Conservation (phyloP, 805 yeast species). For the Candida ponderosae region DNA sequence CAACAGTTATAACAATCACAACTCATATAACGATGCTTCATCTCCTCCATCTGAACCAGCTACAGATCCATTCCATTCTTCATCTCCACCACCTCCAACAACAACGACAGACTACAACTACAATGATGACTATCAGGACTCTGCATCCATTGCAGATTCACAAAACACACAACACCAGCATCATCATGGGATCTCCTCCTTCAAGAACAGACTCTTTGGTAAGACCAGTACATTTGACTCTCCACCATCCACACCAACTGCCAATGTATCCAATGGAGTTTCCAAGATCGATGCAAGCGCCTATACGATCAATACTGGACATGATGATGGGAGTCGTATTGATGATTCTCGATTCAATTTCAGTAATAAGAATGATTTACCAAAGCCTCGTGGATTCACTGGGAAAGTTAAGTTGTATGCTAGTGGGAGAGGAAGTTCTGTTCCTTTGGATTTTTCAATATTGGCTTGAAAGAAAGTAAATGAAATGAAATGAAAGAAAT, state of each 20-base stretch:
- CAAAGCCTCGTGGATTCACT: conserved; percentile 78
- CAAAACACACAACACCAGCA: conserved; percentile 8
- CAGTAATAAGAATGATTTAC: conserved; percentile 57
- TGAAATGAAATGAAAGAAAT: too few relatives aligned
- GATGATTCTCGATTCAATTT: conserved; percentile 19
- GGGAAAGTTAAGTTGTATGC: conserved; percentile 78
- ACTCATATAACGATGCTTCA: conserved; percentile 2
- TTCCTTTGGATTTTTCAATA: conserved; percentile 61
- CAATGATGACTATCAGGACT: conserved; percentile 17
- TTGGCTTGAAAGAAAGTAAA: conserved; percentile 11
- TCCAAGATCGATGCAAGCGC: conserved; percentile 18
- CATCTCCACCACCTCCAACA: conserved; percentile 24
- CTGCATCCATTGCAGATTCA: conserved; percentile 15
- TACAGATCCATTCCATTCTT: conserved; percentile 14
- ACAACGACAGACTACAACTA: conserved; percentile 14
- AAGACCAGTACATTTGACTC: background rate
- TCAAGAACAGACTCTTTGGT: too few relatives aligned
- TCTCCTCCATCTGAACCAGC: conserved; percentile 17
- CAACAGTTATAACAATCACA: conserved; percentile 2
- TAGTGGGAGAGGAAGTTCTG: conserved; percentile 90
- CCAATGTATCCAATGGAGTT: conserved; percentile 8
- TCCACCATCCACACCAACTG: conserved; percentile 5
- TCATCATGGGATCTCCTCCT: conserved; percentile 6
- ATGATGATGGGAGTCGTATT: conserved; percentile 26
- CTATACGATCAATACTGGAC: conserved; percentile 21